Evolutionary conservation across 768 basidiomycete species (phyloP).

Genomic region (Termitomyces sp.): DNA sequence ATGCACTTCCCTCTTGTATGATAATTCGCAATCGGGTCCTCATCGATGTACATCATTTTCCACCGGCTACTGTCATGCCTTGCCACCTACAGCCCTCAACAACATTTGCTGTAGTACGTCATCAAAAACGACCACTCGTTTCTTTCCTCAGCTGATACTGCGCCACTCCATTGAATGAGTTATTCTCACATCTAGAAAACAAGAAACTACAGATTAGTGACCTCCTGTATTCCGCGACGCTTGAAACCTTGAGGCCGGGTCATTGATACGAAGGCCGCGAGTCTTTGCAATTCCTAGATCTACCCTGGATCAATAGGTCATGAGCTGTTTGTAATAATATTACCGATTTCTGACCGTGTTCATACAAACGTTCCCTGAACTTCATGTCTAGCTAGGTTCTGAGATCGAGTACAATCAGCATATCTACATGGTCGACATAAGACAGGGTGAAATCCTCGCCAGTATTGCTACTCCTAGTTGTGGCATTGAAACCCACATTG

Average conservation of each 20-base stretch:
- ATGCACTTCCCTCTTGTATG: background rate
- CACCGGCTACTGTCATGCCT: background rate
- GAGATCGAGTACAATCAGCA: background rate
- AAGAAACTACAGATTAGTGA: background rate
- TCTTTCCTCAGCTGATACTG: background rate
- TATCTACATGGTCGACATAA: background rate
- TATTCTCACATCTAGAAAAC: background rate
- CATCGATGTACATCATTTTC: background rate
- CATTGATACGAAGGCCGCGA: background rate
- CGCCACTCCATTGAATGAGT: background rate
- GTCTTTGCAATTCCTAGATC: background rate
- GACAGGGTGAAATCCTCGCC: background rate
- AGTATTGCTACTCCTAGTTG: background rate
- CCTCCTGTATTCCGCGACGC: background rate
- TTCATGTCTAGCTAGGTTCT: background rate
- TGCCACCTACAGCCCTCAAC: background rate
- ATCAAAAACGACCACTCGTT: background rate
- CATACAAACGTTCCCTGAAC: background rate
- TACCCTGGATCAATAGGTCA: background rate
- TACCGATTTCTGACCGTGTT: background rate
- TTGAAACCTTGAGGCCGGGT: background rate
- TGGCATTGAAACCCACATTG: background rate
- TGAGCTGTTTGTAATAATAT: background rate
- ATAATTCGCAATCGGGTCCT: background rate
- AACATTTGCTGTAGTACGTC: background rate